Evolutionary conservation across 305 asterid species (phyloP).

Genomic region (Plantago lanceolata): DNA sequence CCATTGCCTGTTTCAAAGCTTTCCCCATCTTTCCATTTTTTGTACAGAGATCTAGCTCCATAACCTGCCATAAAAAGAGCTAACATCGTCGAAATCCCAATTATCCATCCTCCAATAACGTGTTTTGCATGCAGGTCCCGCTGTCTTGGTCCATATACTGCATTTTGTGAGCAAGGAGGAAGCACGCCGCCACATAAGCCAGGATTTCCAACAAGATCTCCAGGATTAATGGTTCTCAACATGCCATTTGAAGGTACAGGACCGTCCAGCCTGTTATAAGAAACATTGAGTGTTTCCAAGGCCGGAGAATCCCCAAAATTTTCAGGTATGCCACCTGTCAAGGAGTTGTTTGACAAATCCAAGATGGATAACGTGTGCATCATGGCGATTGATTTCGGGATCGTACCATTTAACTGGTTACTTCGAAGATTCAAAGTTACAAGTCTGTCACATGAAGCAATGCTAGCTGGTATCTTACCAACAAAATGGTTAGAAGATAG

Average conservation of each 20-base stretch:
- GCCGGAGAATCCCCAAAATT: constrained; percentile 85
- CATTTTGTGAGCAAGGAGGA: constrained; percentile 54
- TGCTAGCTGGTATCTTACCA: constrained; percentile 65
- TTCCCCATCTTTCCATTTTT: constrained; percentile 57
- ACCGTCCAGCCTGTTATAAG: constrained; percentile 65
- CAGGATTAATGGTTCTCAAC: constrained; percentile 68
- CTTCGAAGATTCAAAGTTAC: constrained; percentile 62
- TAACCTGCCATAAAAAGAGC: constrained; percentile 41
- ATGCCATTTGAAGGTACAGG: constrained; percentile 72
- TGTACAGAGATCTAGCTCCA: constrained; percentile 42
- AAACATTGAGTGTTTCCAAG: constrained; percentile 64
- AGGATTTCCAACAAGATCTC: constrained; percentile 57
- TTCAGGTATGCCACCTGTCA: constrained; percentile 71
- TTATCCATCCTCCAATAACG: constrained; percentile 57
- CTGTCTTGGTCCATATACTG: constrained; percentile 32
- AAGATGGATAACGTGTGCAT: constrained; percentile 69
- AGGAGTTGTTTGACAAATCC: constrained; percentile 76
- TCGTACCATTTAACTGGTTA: constrained; percentile 54
- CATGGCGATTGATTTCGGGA: constrained; percentile 55
- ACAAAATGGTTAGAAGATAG: constrained; percentile 65
- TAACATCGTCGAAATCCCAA: constrained; percentile 49
- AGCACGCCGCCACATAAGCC: constrained; percentile 74
- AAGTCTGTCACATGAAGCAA: constrained; percentile 68
- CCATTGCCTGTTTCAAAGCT: constrained; percentile 45
- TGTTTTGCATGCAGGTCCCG: constrained; percentile 42